Evolutionary conservation across 176 grass and related monocot species (phyloP).

Genomic region (Triticum monococcum): DNA sequence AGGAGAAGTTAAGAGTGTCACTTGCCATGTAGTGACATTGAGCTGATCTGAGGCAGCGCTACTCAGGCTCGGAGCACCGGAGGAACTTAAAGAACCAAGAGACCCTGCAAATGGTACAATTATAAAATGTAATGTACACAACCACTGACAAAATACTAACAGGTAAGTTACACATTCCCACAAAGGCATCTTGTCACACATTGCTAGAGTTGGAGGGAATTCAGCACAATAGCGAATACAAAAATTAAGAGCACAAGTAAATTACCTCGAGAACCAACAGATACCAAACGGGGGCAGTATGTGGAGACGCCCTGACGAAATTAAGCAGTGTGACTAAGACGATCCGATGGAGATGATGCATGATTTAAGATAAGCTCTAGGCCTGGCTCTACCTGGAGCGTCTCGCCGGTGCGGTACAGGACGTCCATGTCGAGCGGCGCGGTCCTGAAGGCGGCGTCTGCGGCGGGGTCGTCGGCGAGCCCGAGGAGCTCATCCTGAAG

Average conservation of each 20-base stretch:
- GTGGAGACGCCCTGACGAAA: constrained; percentile 65
- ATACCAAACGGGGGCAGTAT: constrained; percentile 81
- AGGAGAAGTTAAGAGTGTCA: not conserved
- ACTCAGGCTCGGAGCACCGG: constrained; percentile 23
- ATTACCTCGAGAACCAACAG: constrained; percentile 77
- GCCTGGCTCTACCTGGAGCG: constrained; percentile 59
- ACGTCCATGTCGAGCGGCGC: constrained; percentile 72
- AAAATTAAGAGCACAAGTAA: not conserved
- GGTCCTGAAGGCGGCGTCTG: constrained; percentile 54
- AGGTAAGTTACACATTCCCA: not conserved
- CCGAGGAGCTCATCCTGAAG: constrained; percentile 92
- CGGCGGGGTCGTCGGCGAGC: constrained; percentile 56
- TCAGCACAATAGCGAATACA: not conserved
- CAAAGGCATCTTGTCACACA: not conserved
- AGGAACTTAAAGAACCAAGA: constrained; percentile 57
- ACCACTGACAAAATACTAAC: not conserved
- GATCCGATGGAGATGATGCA: not conserved
- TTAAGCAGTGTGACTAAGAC: not conserved
- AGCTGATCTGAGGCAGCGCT: not conserved
- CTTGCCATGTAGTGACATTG: constrained; percentile 56
- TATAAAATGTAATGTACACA: not conserved
- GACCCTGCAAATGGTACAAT: constrained; percentile 47
- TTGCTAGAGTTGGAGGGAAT: not conserved
- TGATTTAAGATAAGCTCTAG: not conserved
- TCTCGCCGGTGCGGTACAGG: constrained; percentile 75